phyloP scores from a whole-genome alignment of 2,329 filamentous ascomycete genomes.

The Fusarium decemcellulare region DNA sequence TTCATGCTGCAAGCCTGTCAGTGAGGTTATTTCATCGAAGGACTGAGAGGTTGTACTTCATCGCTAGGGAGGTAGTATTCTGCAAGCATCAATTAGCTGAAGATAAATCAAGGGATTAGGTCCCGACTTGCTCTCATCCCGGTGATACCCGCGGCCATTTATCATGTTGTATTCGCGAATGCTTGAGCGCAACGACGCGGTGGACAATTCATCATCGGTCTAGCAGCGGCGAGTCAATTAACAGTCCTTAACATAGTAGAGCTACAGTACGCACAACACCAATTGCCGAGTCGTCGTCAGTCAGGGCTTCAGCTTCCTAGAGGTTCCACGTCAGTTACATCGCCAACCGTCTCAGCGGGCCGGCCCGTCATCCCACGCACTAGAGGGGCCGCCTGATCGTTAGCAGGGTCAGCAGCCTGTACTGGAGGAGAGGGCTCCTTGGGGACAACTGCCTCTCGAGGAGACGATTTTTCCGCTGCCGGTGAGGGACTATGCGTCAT shows the following conservation, averaged over 20 bases:
- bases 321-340: not conserved
- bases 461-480: no score
- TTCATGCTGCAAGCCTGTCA: conserved; percentile 13
- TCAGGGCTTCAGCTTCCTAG: not conserved
- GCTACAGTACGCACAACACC: conserved; percentile 4
- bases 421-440: no score
- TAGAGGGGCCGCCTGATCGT: no score
- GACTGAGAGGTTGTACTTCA: not conserved
- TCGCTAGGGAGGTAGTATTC: conserved; percentile 36
- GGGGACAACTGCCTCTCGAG: no score
- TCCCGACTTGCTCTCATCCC: not conserved
- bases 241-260: rapidly evolving
- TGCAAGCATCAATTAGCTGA: not conserved
- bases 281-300: conserved; percentile 13
- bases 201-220: conserved; percentile 34
- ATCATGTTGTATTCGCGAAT: conserved; percentile 30
- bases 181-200: conserved; percentile 30
- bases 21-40: rapidly evolving
- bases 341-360: rapidly evolving
- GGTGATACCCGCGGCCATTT: conserved; percentile 31
- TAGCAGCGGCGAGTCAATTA: rapidly evolving
- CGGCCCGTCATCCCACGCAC: no score
- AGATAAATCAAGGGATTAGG: rapidly evolving
- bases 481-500: not conserved
- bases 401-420: no score